These are phyloP conservation scores for Pyrus communis DNA, from an alignment of 306 rosid genomes.

Conservation along the genomic window DNA sequence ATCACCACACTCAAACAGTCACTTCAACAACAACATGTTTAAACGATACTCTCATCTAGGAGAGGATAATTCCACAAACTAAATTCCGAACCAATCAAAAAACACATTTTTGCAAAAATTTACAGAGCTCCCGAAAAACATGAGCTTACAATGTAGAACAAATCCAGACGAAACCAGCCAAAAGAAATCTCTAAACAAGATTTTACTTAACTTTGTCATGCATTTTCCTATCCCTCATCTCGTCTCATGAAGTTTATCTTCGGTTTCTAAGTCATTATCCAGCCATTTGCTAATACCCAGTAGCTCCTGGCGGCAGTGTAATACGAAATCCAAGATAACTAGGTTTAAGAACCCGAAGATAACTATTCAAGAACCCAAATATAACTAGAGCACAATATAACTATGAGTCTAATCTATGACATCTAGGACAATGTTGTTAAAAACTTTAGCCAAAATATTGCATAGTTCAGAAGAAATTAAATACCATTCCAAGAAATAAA, in stretches of 20 bases:
- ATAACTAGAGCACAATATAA: neutral
- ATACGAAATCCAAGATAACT: neutral
- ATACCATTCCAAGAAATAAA: neutral
- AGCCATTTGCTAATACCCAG: neutral
- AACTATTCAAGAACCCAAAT: neutral
- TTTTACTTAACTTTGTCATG: neutral
- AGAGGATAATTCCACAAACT: neutral
- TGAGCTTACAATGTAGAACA: neutral
- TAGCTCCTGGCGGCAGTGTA: neutral
- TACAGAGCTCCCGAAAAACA: neutral
- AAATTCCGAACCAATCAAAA: neutral
- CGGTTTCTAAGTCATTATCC: neutral
- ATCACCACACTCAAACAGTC: too few relatives aligned
- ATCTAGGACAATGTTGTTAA: neutral
- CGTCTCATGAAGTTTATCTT: too few relatives aligned
- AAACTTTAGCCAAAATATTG: neutral
- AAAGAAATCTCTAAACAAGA: neutral
- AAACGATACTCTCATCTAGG: conserved; percentile 6
- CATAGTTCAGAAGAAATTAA: neutral
- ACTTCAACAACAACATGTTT: too few relatives aligned
- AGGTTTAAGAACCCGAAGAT: neutral
- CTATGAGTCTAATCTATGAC: neutral
- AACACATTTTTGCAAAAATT: neutral
- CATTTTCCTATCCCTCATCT: too few relatives aligned
- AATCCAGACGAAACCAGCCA: neutral